Percentiles rank a stretch among this genome's conserved stretches.
phyloP scores from a whole-genome alignment of 1,284 basidiomycete genomes.

The Boletus semigastroideus region DNA sequence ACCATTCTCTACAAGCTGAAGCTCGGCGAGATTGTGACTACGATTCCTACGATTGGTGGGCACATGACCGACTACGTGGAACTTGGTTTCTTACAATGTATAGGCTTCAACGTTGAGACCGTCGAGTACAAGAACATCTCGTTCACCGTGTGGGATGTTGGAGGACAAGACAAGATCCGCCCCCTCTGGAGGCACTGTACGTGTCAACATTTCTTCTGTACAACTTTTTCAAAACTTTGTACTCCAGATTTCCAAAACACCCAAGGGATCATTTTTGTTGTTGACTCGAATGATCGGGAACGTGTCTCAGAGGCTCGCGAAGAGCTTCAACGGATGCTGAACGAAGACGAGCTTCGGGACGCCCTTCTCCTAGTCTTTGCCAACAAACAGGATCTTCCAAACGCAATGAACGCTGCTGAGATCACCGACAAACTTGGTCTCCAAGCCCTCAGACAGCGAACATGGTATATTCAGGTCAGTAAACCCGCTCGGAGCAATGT shows the following conservation, averaged over 20 bases:
- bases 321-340: conserved; percentile 99
- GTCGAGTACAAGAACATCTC: conserved; percentile 93
- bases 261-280: conserved; percentile 99
- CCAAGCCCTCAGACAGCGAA: conserved; percentile 94
- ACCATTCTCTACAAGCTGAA: conserved; percentile 99
- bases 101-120: conserved; percentile 98
- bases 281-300: conserved; percentile 99
- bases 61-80: conserved; percentile 26
- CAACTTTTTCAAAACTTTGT: conserved; percentile 13
- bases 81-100: conserved; percentile 24
- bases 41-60: conserved; percentile 97
- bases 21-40: conserved; percentile 98
- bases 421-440: conserved; percentile 99
- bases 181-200: conserved; percentile 98
- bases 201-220: conserved; percentile 36
- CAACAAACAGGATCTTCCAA: conserved; percentile 99
- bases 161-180: conserved; percentile 86
- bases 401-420: conserved; percentile 99
- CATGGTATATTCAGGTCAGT: conserved; percentile 97
- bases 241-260: conserved; percentile 98
- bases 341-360: conserved; percentile 99
- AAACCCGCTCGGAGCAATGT: background rate
- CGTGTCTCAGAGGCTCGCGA: conserved; percentile 99
- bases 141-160: conserved; percentile 90
- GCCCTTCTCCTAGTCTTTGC: conserved; percentile 98